Conservation (phyloP, 2,329 filamentous ascomycete genomes). For the Parafenestella ontariensis region DNA sequence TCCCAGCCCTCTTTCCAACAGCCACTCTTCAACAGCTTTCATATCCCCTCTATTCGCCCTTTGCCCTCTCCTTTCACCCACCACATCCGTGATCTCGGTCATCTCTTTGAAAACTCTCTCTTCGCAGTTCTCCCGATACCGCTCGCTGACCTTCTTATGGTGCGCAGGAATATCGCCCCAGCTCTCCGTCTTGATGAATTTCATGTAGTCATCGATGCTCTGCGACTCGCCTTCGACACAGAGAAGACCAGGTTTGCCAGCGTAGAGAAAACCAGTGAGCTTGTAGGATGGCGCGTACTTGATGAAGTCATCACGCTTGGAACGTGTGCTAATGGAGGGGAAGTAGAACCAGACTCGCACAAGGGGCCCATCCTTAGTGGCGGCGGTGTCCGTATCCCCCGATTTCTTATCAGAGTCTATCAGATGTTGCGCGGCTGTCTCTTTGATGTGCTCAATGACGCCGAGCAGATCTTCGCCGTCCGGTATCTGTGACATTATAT, state of each 20-base stretch:
- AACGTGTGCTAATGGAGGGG: constrained; percentile 65
- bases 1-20: constrained; percentile 54
- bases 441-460: constrained; percentile 30
- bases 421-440: constrained; percentile 18
- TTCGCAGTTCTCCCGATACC: constrained; percentile 53
- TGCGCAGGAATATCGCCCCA: constrained; percentile 69
- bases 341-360: constrained; percentile 70
- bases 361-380: constrained; percentile 25
- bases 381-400: background rate
- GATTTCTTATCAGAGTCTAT: background rate
- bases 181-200: constrained; percentile 68
- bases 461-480: constrained; percentile 27
- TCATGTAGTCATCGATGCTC: constrained; percentile 66
- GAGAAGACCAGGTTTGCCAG: constrained; percentile 65
- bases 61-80: constrained; percentile 58
- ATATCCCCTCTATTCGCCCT: constrained; percentile 62
- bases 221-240: constrained; percentile 59
- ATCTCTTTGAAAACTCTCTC: constrained; percentile 61
- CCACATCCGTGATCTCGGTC: constrained; percentile 61
- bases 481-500: constrained; percentile 16
- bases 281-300: constrained; percentile 59
- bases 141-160: constrained; percentile 69
- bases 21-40: constrained; percentile 61
- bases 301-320: constrained; percentile 65
- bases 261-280: constrained; percentile 66